A percentile compares a stretch with the other conserved stretches of the same genome.
phyloP scores from a whole-genome alignment of 2,329 filamentous ascomycete species.

The Drechslerella stenobrocha region DNA sequence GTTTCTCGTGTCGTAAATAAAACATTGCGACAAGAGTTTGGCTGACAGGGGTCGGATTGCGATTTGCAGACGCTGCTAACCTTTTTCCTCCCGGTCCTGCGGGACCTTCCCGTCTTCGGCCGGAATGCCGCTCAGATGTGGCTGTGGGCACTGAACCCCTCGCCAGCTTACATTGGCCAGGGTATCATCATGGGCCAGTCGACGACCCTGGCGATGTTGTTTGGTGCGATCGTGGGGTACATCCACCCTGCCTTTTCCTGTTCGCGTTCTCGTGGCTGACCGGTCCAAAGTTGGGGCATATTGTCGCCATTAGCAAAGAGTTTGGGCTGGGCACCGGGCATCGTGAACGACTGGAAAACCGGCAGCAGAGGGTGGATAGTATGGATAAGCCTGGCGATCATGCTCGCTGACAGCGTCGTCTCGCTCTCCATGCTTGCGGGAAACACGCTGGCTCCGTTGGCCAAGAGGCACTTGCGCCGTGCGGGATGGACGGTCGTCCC shows the following conservation, averaged over 20 bases:
- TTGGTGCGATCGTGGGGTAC: conserved; percentile 74
- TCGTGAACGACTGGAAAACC: conserved; percentile 82
- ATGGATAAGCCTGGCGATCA: conserved; percentile 93
- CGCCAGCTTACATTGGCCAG: conserved; percentile 94
- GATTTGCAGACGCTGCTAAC: conserved; percentile 71
- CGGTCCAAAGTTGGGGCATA: conserved; percentile 71
- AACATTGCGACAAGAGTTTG: too few relatives aligned
- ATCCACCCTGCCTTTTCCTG: neutral
- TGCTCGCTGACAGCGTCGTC: conserved; percentile 90
- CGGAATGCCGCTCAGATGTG: conserved; percentile 72
- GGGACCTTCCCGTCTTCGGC: conserved; percentile 86
- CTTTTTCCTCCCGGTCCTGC: conserved; percentile 84
- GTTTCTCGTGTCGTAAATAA: too few relatives aligned
- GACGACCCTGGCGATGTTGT: conserved; percentile 91
- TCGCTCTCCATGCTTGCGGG: conserved; percentile 67
- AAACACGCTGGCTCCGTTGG: conserved; percentile 25
- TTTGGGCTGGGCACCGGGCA: conserved; percentile 84
- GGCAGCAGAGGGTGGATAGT: conserved; percentile 99
- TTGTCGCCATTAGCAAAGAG: conserved; percentile 85
- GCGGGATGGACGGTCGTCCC: conserved; percentile 43
- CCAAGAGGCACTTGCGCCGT: conserved; percentile 4
- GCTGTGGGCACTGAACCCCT: conserved; percentile 96
- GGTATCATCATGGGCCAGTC: conserved; percentile 98
- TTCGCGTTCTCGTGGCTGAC: neutral
- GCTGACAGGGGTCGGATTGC: conserved; percentile 1